phyloP scores from a whole-genome alignment of 2,329 filamentous ascomycete genomes.

The Pseudonectria buxi region DNA sequence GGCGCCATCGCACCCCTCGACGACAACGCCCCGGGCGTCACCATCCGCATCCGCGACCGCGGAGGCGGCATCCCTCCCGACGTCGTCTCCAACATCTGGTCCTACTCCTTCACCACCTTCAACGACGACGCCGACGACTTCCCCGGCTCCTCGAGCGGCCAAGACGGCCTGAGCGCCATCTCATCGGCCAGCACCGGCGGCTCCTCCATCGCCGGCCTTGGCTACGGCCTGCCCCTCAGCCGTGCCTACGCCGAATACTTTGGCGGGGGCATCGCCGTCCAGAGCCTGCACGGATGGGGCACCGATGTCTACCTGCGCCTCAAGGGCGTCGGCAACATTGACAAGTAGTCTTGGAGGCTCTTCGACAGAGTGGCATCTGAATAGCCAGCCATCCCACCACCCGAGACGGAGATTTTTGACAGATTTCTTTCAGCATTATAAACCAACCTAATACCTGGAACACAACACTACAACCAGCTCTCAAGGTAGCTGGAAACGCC shows the following conservation, averaged over 20 bases:
- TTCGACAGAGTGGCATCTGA: no score
- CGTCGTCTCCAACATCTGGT: slow-evolving; percentile 83
- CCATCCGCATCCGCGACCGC: slow-evolving; percentile 91
- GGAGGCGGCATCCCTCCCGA: slow-evolving; percentile 87
- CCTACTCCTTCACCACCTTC: slow-evolving; percentile 96
- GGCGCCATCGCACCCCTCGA: slow-evolving; percentile 52
- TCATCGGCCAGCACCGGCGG: slow-evolving; percentile 63
- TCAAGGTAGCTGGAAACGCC: neutral
- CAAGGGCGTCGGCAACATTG: slow-evolving; percentile 54
- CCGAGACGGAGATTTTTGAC: no score
- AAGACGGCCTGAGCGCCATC: slow-evolving; percentile 63
- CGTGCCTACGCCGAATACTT: slow-evolving; percentile 97
- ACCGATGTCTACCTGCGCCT: slow-evolving; percentile 62
- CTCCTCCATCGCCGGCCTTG: slow-evolving; percentile 84
- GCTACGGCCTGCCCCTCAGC: slow-evolving; percentile 85
- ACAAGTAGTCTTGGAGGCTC: slow-evolving; percentile 19
- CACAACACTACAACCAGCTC: neutral
- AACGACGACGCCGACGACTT: slow-evolving; percentile 47
- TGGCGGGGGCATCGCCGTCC: slow-evolving; percentile 88
- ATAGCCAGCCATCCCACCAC: no score
- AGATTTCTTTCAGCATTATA: no score
- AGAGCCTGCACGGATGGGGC: slow-evolving; percentile 92
- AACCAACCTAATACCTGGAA: neutral
- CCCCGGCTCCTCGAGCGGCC: slow-evolving; percentile 33
- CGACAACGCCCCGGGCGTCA: slow-evolving; percentile 73